These are phyloP conservation scores for Tremellales sp. DNA, from an alignment of 1,284 basidiomycete genomes.

Conservation along the genomic window DNA sequence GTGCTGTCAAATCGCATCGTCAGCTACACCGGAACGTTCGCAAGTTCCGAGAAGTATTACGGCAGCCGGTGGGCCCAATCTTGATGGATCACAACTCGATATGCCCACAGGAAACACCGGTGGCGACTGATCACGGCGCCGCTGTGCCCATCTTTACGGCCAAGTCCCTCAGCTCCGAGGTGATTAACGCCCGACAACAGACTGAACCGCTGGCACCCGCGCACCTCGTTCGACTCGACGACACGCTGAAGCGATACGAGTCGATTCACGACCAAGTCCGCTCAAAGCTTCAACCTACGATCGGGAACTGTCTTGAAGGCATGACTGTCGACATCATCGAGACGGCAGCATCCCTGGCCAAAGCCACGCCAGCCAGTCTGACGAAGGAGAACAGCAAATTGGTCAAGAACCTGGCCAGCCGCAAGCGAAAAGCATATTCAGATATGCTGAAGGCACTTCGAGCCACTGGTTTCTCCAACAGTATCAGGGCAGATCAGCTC, in stretches of 20 bases:
- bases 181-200: constrained; percentile 10
- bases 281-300: constrained; percentile 11
- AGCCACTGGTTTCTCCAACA: constrained; percentile 68
- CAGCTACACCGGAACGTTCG: constrained; percentile 87
- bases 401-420: constrained; percentile 66
- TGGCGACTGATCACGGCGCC: constrained; percentile 3
- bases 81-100: constrained; percentile 32
- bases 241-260: constrained; percentile 38
- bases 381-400: constrained; percentile 66
- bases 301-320: constrained; percentile 53
- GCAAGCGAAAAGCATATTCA: constrained; percentile 87
- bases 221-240: constrained; percentile 25
- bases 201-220: constrained; percentile 10
- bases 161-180: constrained; percentile 2
- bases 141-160: constrained; percentile 9
- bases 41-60: constrained; percentile 85
- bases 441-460: constrained; percentile 89
- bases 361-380: constrained; percentile 55
- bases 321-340: constrained; percentile 72
- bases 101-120: constrained; percentile 27
- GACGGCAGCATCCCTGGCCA: constrained; percentile 62
- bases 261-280: constrained; percentile 37
- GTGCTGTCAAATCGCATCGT: constrained; percentile 84
- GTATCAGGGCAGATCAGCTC: constrained; percentile 68
- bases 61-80: constrained; percentile 60